Conservation (phyloP, 441 rosid species). For the Aquilaria agallochum region DNA sequence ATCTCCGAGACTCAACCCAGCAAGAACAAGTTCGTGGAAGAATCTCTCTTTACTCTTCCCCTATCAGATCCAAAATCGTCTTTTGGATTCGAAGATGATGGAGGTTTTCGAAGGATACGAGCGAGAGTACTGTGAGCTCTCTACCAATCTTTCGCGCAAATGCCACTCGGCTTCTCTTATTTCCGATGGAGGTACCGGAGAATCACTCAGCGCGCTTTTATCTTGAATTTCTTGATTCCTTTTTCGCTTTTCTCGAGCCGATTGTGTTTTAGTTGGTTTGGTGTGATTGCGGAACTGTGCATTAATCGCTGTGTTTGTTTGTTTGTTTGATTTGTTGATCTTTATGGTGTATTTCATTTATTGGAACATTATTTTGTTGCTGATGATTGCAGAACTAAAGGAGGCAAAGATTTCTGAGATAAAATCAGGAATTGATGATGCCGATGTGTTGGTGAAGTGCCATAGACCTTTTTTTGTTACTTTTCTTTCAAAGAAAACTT, state of each 20-base stretch:
- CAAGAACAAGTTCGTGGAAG: too few species aligned
- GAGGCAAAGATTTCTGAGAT: constrained; percentile 51
- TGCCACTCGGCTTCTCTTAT: constrained; percentile 57
- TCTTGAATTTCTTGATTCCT: neutral
- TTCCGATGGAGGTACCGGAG: constrained; percentile 29
- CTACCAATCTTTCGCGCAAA: constrained; percentile 56
- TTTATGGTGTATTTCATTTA: neutral
- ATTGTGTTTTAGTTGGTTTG: too few species aligned
- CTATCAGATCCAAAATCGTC: neutral
- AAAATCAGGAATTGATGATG: constrained; percentile 73
- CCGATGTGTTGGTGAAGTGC: constrained; percentile 62
- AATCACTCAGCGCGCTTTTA: too few species aligned
- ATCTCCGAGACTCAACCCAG: too few species aligned
- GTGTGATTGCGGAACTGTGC: too few species aligned
- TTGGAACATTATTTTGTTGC: neutral
- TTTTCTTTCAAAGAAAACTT: neutral
- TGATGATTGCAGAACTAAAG: constrained; percentile 51
- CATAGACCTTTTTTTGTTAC: neutral
- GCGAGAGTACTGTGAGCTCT: constrained; percentile 76
- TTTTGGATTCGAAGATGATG: constrained; percentile 38
- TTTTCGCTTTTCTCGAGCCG: neutral
- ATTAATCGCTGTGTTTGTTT: too few species aligned
- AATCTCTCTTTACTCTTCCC: neutral
- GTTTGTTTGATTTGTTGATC: too few species aligned
- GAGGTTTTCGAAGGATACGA: constrained; percentile 74